Conservation (phyloP, 2,329 filamentous ascomycete species). For the Clarireedia hainanense region DNA sequence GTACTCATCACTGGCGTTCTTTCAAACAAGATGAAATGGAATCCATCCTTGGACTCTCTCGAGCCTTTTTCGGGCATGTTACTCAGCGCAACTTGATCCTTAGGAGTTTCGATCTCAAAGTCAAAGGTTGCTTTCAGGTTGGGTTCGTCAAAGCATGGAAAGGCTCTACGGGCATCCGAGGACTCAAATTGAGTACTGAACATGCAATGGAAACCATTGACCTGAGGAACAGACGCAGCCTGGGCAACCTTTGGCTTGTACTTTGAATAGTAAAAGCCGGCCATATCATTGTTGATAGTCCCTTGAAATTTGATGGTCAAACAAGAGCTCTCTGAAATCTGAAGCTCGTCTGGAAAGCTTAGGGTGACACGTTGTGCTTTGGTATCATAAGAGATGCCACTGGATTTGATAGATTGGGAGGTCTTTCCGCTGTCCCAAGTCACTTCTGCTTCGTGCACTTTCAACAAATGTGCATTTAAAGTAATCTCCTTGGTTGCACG, state of each 20-base stretch:
- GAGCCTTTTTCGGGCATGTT: conserved; percentile 87
- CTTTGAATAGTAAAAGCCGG: conserved; percentile 87
- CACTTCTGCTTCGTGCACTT: conserved; percentile 61
- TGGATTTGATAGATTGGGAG: conserved; percentile 47
- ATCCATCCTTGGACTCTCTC: conserved; percentile 51
- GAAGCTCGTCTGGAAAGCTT: conserved; percentile 64
- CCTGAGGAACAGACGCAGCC: conserved; percentile 69
- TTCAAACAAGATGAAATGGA: conserved; percentile 71
- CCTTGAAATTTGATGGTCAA: conserved; percentile 70
- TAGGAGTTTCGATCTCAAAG: conserved; percentile 84
- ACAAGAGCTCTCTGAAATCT: conserved; percentile 55
- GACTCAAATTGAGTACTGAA: conserved; percentile 97
- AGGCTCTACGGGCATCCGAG: conserved; percentile 87
- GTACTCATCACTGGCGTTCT: conserved; percentile 82
- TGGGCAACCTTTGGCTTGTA: conserved; percentile 75
- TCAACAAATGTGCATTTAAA: conserved; percentile 79
- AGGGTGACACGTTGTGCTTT: conserved; percentile 79
- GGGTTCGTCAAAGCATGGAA: conserved; percentile 97
- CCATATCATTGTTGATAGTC: conserved; percentile 83
- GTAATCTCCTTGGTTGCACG: conserved; percentile 68
- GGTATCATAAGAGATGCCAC: conserved; percentile 69
- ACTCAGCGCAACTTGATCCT: conserved; percentile 79
- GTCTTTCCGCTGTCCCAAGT: conserved; percentile 49
- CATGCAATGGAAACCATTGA: conserved; percentile 62
- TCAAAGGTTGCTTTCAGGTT: conserved; percentile 96